Base-by-base conservation (phyloP, 768 basidiomycete species). In the Leccinum olivaceopallidum region DNA sequence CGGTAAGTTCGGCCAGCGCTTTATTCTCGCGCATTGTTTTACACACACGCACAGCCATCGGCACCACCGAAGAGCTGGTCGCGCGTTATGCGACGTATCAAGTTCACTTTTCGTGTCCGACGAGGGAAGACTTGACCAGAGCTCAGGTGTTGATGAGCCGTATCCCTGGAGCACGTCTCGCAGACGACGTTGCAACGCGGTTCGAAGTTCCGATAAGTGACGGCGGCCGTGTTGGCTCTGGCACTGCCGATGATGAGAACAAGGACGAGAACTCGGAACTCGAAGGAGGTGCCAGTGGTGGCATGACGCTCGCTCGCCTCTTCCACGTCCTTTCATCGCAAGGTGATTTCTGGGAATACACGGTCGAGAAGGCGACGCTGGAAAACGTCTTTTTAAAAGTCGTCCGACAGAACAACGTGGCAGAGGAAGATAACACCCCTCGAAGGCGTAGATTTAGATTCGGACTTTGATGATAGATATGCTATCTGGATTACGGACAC, bases 361-460 rank as follows among this genome's bases (percentile, higher is more conserved):
- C 87, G 0, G 87, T 89, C 10, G 89, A 89, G 73, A 84, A 83
- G 58, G 83, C 85, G 9, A 84, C 85, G 6, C 65, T 90, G 62
- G 89, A 90, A 71, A 89, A 85, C 61, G 85, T 88, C 16, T 90
- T 90, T 72, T 69, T 90, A 65, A 86, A 87, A 68, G 85, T 88
- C 20, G 86, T 88, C 59, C 74, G 86, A 60, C 83, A 82, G 64
- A 85, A 87, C 56, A 76, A 85, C 64, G 81, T 86, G 3, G 64
- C 72, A 13, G 87, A 88, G 67, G 78, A 81, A 63, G 80, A 81
- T 56, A 65, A 34, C 4, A 8, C 22, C 10, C 50, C 60, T 37
- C 53, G 53, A 28, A 58, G 58, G 51, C 58, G 63, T n/a, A 53
- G 59, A 55, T 56, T 28, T 60, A 26, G 36, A 42, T 55, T 52